Evolutionary conservation across 1,284 basidiomycete species (phyloP).

Genomic region (Cutaneotrichosporon cyanovorans): DNA sequence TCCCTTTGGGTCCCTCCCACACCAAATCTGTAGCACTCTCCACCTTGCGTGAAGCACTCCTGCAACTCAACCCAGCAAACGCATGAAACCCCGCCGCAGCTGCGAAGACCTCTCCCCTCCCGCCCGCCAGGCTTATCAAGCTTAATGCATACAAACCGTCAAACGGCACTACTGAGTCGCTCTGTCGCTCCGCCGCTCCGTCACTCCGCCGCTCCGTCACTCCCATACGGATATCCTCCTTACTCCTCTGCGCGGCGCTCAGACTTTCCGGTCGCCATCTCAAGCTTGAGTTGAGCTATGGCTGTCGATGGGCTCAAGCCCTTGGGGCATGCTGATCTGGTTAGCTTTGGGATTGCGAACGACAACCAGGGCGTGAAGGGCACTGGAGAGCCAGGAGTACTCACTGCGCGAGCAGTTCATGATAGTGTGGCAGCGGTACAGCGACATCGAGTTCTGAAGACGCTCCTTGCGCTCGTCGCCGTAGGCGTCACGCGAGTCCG

Average conservation of each 20-base stretch:
- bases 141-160: constrained; percentile 11
- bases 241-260: neutral
- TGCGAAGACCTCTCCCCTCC: no score
- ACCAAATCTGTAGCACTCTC: no score
- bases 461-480: constrained; percentile 77
- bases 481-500: constrained; percentile 84
- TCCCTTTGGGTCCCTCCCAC: no score
- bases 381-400: no score
- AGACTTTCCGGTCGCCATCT: constrained; percentile 61
- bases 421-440: constrained; percentile 86
- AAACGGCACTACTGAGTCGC: constrained; percentile 7
- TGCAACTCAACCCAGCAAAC: no score
- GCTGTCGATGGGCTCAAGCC: constrained; percentile 81
- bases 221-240: no score
- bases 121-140: no score
- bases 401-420: constrained; percentile 75
- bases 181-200: neutral
- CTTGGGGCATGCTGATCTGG: constrained; percentile 89
- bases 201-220: no score
- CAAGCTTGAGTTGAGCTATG: constrained; percentile 81
- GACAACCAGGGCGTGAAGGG: constrained; percentile 49
- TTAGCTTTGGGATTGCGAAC: constrained; percentile 78
- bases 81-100: no score
- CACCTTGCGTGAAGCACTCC: no score
- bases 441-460: constrained; percentile 78